Evolutionary conservation across 345 rosid species (phyloP).

Genomic region (Arabis alpina): DNA sequence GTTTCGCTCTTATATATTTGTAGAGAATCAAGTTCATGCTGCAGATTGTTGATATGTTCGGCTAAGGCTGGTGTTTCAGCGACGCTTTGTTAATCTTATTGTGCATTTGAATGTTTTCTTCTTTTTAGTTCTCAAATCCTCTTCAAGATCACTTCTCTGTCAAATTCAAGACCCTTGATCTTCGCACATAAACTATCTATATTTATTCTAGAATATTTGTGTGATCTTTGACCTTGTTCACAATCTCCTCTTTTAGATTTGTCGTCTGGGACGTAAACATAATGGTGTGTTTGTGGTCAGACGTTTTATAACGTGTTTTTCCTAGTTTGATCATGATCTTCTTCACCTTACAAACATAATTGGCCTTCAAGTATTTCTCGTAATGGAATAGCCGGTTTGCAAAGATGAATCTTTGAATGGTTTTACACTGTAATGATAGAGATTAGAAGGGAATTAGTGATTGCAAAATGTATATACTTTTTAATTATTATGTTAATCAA

Average conservation of each 20-base stretch:
- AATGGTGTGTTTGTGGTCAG: too few relatives aligned
- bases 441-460: too few relatives aligned
- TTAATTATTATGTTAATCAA: too few relatives aligned
- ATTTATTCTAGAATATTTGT: constrained; percentile 49
- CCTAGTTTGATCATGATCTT: too few relatives aligned
- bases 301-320: too few relatives aligned
- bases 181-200: constrained; percentile 48
- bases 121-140: constrained; percentile 46
- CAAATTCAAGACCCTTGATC: constrained; percentile 46
- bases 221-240: constrained; percentile 44
- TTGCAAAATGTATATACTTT: too few relatives aligned
- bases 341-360: too few relatives aligned
- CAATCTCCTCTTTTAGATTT: constrained; percentile 50
- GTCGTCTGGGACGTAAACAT: constrained; percentile 1
- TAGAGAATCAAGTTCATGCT: constrained; percentile 56
- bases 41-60: constrained; percentile 48
- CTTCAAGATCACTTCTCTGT: constrained; percentile 57
- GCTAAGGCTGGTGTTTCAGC: constrained; percentile 50
- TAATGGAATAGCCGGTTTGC: too few relatives aligned
- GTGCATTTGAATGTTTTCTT: constrained; percentile 46
- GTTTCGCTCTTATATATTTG: constrained; percentile 49
- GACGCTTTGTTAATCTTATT: constrained; percentile 49
- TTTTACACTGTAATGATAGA: too few relatives aligned
- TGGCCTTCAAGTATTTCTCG: too few relatives aligned
- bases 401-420: too few relatives aligned